Evolutionary conservation across 2,329 filamentous ascomycete genomes (phyloP).

Genomic region (Botrytis fabae): DNA sequence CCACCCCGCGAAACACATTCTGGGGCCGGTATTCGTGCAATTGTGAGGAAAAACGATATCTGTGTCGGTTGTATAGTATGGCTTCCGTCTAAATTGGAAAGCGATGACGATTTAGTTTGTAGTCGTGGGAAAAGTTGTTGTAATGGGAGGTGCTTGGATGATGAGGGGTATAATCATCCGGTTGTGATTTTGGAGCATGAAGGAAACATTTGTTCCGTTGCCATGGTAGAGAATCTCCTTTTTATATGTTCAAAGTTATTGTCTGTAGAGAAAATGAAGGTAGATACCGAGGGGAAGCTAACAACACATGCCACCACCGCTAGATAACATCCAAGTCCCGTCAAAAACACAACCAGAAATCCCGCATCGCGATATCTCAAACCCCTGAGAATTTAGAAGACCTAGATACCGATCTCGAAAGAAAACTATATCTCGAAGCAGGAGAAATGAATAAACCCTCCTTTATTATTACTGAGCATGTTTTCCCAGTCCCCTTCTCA

Average conservation of each 20-base stretch:
- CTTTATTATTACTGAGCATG: not conserved
- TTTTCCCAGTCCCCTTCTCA: not conserved
- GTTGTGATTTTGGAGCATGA: not conserved
- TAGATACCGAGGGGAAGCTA: not conserved
- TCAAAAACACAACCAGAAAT: not conserved
- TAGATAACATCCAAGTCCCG: not conserved
- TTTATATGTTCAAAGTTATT: not conserved
- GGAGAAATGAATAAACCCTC: slow-evolving; percentile 4
- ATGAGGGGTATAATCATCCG: slow-evolving; percentile 12
- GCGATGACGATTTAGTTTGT: not conserved
- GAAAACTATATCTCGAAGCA: not conserved
- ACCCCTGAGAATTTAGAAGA: not conserved
- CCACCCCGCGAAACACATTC: not conserved
- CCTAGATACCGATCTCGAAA: not conserved
- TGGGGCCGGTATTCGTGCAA: not conserved
- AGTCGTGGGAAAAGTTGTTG: slow-evolving; percentile 5
- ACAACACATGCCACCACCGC: not conserved
- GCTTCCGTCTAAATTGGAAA: slow-evolving; percentile 2
- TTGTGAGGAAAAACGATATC: not conserved
- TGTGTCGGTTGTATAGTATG: slow-evolving; percentile 14
- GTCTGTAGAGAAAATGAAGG: not conserved
- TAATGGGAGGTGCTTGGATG: not conserved
- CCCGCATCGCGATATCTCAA: not conserved
- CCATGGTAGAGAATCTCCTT: not conserved
- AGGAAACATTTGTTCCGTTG: not conserved